Percentiles rank a stretch among this genome's conserved stretches.
Evolutionary conservation across 768 basidiomycete genomes (phyloP).

Genomic region (Strobilomyces confusus): DNA sequence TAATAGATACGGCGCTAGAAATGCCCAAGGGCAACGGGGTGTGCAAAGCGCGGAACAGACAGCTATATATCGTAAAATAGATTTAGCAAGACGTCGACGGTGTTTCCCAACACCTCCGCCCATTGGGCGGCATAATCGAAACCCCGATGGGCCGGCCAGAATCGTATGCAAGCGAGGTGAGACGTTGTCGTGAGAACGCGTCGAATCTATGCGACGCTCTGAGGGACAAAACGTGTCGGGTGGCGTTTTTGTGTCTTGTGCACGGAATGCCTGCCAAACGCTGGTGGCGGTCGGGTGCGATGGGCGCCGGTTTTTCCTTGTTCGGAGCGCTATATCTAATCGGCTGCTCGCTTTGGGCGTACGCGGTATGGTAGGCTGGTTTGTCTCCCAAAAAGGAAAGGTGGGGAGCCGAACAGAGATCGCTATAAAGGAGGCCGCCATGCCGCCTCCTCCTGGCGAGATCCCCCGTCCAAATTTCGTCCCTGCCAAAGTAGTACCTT

Average conservation of each 20-base stretch:
- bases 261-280: not conserved
- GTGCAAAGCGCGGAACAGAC: too few species aligned
- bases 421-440: constrained; percentile 12
- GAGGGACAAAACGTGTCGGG: too few species aligned
- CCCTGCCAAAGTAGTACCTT: not conserved
- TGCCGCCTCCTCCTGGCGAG: not conserved
- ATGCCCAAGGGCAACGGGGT: too few species aligned
- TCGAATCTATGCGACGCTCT: not conserved
- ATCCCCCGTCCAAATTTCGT: not conserved
- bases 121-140: too few species aligned
- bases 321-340: not conserved
- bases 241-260: not conserved
- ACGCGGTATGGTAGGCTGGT: not conserved
- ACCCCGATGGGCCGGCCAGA: too few species aligned
- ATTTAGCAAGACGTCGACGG: too few species aligned
- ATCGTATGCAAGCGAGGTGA: not conserved
- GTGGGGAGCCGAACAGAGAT: constrained; percentile 8
- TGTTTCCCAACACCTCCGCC: too few species aligned
- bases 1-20: too few species aligned
- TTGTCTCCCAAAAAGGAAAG: constrained; percentile 5
- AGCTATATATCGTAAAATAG: too few species aligned
- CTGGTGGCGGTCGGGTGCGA: too few species aligned
- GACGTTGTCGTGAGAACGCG: not conserved
- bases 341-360: constrained; percentile 5
- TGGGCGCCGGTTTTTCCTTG: too few species aligned